Conservation (phyloP, 2,329 filamentous ascomycete species). For the Pyrenochaeta sp. region DNA sequence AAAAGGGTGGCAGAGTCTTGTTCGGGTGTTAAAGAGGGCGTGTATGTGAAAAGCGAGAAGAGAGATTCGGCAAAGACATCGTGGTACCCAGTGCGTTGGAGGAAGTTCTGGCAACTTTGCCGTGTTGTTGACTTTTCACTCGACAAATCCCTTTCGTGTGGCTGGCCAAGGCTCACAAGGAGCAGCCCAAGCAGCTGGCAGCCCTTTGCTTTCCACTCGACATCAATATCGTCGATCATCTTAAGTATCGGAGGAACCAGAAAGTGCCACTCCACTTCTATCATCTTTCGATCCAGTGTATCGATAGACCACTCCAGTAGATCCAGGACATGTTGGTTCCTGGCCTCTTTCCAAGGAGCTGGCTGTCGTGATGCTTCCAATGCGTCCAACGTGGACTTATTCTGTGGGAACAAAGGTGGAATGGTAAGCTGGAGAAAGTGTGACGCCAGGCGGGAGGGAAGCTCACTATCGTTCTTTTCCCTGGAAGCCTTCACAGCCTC, state of each 20-base stretch:
- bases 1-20: conserved; percentile 73
- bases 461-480: conserved; percentile 61
- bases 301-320: conserved; percentile 70
- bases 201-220: conserved; percentile 63
- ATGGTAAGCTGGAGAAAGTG: conserved; percentile 70
- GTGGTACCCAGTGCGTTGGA: conserved; percentile 65
- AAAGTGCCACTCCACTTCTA: conserved; percentile 71
- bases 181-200: conserved; percentile 65
- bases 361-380: conserved; percentile 66
- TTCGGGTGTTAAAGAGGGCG: conserved; percentile 80
- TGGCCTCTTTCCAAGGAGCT: conserved; percentile 66
- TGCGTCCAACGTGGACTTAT: conserved; percentile 46
- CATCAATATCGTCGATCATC: conserved; percentile 70
- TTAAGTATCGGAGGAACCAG: conserved; percentile 75
- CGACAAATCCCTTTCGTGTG: neutral
- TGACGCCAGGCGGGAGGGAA: conserved; percentile 58
- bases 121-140: conserved; percentile 28
- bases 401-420: conserved; percentile 68
- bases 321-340: conserved; percentile 60
- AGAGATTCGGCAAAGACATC: conserved; percentile 74
- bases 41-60: conserved; percentile 75
- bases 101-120: conserved; percentile 57
- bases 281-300: conserved; percentile 57
- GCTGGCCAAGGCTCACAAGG: conserved; percentile 52
- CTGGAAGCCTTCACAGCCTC: conserved; percentile 53